These are phyloP conservation scores for Tulasnella sp. DNA, from an alignment of 768 basidiomycete species.

Conservation along the genomic window DNA sequence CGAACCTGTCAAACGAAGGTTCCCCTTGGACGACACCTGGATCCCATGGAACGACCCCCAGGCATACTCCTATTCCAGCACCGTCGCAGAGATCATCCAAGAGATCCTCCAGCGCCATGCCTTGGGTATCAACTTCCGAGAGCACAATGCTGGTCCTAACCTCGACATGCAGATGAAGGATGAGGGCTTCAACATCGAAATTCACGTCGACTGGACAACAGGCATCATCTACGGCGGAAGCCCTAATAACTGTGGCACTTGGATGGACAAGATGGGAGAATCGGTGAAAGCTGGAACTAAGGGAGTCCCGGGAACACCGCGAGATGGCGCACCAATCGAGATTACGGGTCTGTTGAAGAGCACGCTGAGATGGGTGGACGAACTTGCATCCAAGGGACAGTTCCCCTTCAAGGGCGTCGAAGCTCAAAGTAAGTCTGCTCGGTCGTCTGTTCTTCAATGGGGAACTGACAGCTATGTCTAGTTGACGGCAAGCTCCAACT, in stretches of 20 bases:
- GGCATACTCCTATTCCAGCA: slow-evolving; percentile 75
- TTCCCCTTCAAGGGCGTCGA: slow-evolving; percentile 91
- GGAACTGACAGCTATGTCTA: slow-evolving; percentile 30
- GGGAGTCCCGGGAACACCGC: slow-evolving; percentile 89
- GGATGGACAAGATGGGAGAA: slow-evolving; percentile 99
- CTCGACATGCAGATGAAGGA: slow-evolving; percentile 97
- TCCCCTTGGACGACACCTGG: slow-evolving; percentile 91
- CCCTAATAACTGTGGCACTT: slow-evolving; percentile 78
- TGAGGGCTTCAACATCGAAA: slow-evolving; percentile 86
- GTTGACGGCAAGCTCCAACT: slow-evolving; percentile 60
- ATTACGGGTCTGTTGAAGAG: slow-evolving; percentile 92
- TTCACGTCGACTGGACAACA: slow-evolving; percentile 92
- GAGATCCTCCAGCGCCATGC: slow-evolving; percentile 94
- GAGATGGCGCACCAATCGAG: slow-evolving; percentile 93
- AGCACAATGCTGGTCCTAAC: slow-evolving; percentile 92
- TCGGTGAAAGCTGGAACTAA: slow-evolving; percentile 86
- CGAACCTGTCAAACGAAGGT: slow-evolving; percentile 82
- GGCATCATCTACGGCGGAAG: slow-evolving; percentile 88
- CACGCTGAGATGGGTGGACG: slow-evolving; percentile 80
- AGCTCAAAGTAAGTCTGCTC: slow-evolving; percentile 53
- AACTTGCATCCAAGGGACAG: slow-evolving; percentile 51
- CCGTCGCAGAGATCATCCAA: slow-evolving; percentile 90
- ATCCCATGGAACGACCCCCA: slow-evolving; percentile 79
- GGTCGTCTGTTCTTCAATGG: not conserved
- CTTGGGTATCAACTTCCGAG: slow-evolving; percentile 84